These are phyloP conservation scores for Talaromyces sp. DNA, from an alignment of 2,329 filamentous ascomycete genomes.

Conservation along the genomic window DNA sequence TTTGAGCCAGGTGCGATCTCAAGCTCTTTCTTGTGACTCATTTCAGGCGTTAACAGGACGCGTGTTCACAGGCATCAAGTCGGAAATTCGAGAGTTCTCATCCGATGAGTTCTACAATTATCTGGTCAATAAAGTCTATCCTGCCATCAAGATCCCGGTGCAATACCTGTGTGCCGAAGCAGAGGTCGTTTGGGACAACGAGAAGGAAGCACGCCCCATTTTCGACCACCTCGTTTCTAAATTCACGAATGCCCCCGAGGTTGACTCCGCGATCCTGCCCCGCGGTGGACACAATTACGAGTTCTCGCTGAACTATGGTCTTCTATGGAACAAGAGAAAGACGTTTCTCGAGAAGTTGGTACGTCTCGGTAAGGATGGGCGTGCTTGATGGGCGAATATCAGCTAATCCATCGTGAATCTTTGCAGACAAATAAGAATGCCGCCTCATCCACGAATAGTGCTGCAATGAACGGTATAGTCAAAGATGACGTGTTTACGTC, in stretches of 20 bases:
- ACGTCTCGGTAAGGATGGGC: slow-evolving; percentile 7
- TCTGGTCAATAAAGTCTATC: slow-evolving; percentile 9
- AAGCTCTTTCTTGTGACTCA: neutral
- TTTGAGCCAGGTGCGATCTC: slow-evolving; percentile 18
- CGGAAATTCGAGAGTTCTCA: slow-evolving; percentile 16
- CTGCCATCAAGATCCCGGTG: slow-evolving; percentile 14
- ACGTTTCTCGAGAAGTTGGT: slow-evolving; percentile 17
- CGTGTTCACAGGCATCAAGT: slow-evolving; percentile 8
- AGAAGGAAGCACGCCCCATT: slow-evolving; percentile 15
- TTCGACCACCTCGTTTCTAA: slow-evolving; percentile 11
- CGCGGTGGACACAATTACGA: slow-evolving; percentile 19
- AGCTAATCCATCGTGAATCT: neutral
- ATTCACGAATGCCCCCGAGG: slow-evolving; percentile 10
- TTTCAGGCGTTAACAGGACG: neutral
- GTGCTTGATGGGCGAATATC: neutral
- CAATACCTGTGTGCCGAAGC: slow-evolving; percentile 16
- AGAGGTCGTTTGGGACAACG: slow-evolving; percentile 16
- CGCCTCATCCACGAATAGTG: neutral
- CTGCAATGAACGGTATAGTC: neutral
- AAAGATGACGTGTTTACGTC: slow-evolving; percentile 25
- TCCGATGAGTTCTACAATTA: slow-evolving; percentile 15
- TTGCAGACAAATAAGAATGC: slow-evolving; percentile 11
- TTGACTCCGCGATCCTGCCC: slow-evolving; percentile 12
- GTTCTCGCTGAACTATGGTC: slow-evolving; percentile 6
- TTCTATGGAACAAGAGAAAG: slow-evolving; percentile 13